Base-by-base conservation (phyloP, 805 yeast species). In the Yarrowia osloensis region DNA sequence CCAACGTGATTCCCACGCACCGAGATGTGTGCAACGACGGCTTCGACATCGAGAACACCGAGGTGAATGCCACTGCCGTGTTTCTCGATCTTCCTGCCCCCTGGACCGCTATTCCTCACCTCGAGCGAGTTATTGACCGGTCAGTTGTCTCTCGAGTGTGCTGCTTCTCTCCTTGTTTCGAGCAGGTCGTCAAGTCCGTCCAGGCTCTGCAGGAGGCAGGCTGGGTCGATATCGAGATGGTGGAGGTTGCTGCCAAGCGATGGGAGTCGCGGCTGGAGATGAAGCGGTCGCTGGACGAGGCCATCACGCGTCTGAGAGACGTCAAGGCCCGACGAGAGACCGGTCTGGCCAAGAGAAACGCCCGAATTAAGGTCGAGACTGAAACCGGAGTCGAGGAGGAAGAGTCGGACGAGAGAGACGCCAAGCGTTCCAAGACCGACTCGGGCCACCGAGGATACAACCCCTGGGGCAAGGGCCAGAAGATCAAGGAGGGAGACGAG, bases 81-180 rank as follows among this genome's bases (percentile, higher is more conserved):
- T 95, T 95, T 73, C 81, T 95, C 70, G 99, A 95, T 75, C 82
- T 95, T 57, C 99, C 99, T 3, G 87, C 97, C 5, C 99, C 99
- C 9, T 94, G 98, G 98, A 86, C 86, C 40, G 99, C 99, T 6
- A 89, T 95, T 65, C 91, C 91, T 7, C 88, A 89, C 76, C 78
- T 94, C 54, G 78, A 81, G 13, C 71, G 74, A 35, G 96, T 89
- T 0, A 82, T 90, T 17, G 78, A 89, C 9, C 76, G 79, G 9
- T 78, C 78, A 21, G 80, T 81, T 67, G 80, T 81, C 29, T 90
- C 86, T 24, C 86, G 89, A 2, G 83, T 95, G 66, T 95, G 99
- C 78, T 95, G 99, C 77, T 95, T 95, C 75, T 90, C 97, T 44
- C 99, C 99, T 11, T 95, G 99, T 77, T 90, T 95, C 57, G 99